Conservation (phyloP, 169 alveolate species). For the Ophryocystis elektroscirrha region DNA sequence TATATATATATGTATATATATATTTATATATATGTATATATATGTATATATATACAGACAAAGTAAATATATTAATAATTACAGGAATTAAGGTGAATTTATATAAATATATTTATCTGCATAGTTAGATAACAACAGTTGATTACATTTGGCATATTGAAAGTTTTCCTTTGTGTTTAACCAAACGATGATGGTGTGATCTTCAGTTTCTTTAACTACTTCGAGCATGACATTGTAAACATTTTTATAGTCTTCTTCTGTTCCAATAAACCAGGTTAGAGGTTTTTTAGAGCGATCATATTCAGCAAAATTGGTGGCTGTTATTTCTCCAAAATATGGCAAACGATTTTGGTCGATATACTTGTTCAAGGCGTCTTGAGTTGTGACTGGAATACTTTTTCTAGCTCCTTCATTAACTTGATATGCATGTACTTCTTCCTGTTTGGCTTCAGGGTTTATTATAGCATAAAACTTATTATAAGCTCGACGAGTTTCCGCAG, state of each 20-base stretch:
- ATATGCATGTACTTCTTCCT: constrained; percentile 11
- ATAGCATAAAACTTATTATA: constrained; percentile 4
- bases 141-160: constrained; percentile 29
- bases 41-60: too few species aligned
- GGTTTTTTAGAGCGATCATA: constrained; percentile 8
- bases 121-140: too few species aligned
- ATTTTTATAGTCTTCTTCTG: constrained; percentile 21
- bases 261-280: constrained; percentile 30
- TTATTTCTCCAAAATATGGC: constrained; percentile 36
- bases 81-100: too few species aligned
- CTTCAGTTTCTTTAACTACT: constrained; percentile 22
- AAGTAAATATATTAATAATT: too few species aligned
- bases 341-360: constrained; percentile 22
- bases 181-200: constrained; percentile 23
- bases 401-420: constrained; percentile 27
- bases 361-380: constrained; percentile 23
- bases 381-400: constrained; percentile 14
- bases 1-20: too few species aligned
- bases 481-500: constrained; percentile 1
- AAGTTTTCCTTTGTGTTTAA: constrained; percentile 28
- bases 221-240: constrained; percentile 14
- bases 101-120: too few species aligned
- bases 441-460: not conserved
- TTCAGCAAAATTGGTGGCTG: constrained; percentile 29
- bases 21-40: too few species aligned